These are phyloP conservation scores for Gossypium herbaceum DNA, from an alignment of 345 rosid species.

Conservation along the genomic window DNA sequence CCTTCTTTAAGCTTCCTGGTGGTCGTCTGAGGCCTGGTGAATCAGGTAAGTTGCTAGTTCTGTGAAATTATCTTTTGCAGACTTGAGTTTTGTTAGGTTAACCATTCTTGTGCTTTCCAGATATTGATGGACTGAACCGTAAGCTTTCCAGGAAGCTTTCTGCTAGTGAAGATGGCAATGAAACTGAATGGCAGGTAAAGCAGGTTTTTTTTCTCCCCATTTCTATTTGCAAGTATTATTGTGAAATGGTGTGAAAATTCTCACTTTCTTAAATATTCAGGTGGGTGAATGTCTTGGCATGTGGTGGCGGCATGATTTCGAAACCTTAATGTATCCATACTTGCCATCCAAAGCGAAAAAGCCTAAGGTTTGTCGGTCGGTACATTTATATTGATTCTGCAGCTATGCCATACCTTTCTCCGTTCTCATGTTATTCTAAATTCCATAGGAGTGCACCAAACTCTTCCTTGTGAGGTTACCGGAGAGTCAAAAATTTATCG, in stretches of 20 bases:
- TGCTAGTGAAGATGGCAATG: constrained; percentile 29
- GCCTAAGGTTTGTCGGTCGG: constrained; percentile 54
- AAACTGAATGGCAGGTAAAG: constrained; percentile 62
- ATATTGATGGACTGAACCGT: constrained; percentile 62
- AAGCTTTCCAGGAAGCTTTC: constrained; percentile 76
- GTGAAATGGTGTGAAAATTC: background rate
- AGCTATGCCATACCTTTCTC: background rate
- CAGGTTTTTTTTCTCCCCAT: background rate
- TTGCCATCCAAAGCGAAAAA: constrained; percentile 50
- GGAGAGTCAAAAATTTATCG: constrained; percentile 51
- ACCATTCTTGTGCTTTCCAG: constrained; percentile 31
- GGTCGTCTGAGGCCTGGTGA: constrained; percentile 78
- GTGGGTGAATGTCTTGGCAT: constrained; percentile 78
- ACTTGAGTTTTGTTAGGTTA: background rate
- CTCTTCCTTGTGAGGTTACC: constrained; percentile 69
- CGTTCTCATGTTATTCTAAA: background rate
- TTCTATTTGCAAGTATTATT: constrained; percentile 1
- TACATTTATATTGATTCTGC: constrained; percentile 5
- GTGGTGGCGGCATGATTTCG: constrained; percentile 93
- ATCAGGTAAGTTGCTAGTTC: constrained; percentile 46
- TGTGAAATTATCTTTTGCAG: background rate
- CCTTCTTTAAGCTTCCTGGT: constrained; percentile 74
- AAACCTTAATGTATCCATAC: constrained; percentile 56
- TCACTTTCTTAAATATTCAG: constrained; percentile 25
- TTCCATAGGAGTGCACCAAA: constrained; percentile 67